Evolutionary conservation across 768 basidiomycete genomes (phyloP).

Genomic region (Boletus fagicola): DNA sequence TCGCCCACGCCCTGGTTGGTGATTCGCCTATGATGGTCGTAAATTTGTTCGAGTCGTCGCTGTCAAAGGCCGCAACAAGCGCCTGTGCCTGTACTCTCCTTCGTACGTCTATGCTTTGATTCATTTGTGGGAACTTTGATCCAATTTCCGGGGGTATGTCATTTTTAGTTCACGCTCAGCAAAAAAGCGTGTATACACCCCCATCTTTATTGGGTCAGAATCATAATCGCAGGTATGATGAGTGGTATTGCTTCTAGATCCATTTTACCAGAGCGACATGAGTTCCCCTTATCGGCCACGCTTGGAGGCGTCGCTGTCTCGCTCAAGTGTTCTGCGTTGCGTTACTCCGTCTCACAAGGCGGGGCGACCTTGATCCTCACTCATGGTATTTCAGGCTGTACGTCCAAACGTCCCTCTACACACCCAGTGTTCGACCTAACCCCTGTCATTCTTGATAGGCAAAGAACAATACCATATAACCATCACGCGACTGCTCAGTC

Average conservation of each 20-base stretch:
- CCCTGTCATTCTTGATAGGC: slow-evolving; percentile 8
- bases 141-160: not conserved
- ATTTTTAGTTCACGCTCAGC: not conserved
- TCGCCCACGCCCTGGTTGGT: not conserved
- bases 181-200: not conserved
- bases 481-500: slow-evolving; percentile 19
- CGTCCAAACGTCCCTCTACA: not conserved
- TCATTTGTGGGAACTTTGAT: too few species aligned
- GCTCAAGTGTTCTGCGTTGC: slow-evolving; percentile 24
- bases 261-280: slow-evolving; percentile 20
- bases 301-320: slow-evolving; percentile 14
- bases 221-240: not conserved
- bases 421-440: not conserved
- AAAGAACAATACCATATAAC: slow-evolving; percentile 30
- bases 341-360: slow-evolving; percentile 24
- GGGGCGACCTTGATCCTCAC: slow-evolving; percentile 29
- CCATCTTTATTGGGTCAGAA: too few species aligned
- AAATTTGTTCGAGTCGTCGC: not conserved
- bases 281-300: slow-evolving; percentile 15
- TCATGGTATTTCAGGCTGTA: slow-evolving; percentile 30
- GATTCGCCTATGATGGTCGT: not conserved
- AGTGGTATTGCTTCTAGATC: not conserved
- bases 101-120: not conserved
- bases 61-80: not conserved
- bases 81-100: not conserved